Evolutionary conservation across 345 rosid genomes (phyloP).

Genomic region (Arabidopsis arenosa): DNA sequence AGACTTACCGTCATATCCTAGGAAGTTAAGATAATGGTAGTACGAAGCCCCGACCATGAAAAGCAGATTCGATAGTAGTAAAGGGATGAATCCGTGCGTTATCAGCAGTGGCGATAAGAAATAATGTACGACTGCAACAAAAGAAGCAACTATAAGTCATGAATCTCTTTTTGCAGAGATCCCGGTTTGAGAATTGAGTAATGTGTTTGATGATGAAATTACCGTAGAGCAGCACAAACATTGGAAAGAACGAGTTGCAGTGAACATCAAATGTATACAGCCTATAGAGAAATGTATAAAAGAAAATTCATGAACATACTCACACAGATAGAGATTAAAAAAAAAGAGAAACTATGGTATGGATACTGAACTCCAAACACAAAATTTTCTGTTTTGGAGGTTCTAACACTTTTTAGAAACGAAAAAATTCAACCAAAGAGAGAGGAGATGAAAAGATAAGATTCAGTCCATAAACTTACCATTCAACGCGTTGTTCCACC

Average conservation of each 20-base stretch:
- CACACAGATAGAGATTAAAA: not conserved
- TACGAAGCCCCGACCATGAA: constrained; percentile 93
- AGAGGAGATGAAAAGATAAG: constrained; percentile 14
- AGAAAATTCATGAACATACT: constrained; percentile 17
- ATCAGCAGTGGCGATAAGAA: constrained; percentile 87
- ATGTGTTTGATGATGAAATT: constrained; percentile 40
- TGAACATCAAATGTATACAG: constrained; percentile 97
- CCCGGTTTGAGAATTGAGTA: constrained; percentile 10
- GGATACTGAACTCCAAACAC: not conserved
- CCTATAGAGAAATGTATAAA: constrained; percentile 56
- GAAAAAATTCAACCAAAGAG: not conserved
- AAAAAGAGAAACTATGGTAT: constrained; percentile 2
- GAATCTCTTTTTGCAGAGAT: constrained; percentile 12
- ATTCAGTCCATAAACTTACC: constrained; percentile 63
- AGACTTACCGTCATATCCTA: constrained; percentile 93
- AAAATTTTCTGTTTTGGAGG: not conserved
- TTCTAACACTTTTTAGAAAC: not conserved
- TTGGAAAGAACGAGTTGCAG: constrained; percentile 99
- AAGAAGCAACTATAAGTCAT: constrained; percentile 31
- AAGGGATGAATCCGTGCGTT: constrained; percentile 89
- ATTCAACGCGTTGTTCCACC: constrained; percentile 98
- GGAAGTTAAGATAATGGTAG: constrained; percentile 97
- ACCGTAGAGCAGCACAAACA: constrained; percentile 96
- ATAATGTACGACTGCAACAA: constrained; percentile 84
- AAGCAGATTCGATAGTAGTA: constrained; percentile 83